Evolutionary conservation across 2,329 filamentous ascomycete species (phyloP).

Genomic region (Penicillium sp.): DNA sequence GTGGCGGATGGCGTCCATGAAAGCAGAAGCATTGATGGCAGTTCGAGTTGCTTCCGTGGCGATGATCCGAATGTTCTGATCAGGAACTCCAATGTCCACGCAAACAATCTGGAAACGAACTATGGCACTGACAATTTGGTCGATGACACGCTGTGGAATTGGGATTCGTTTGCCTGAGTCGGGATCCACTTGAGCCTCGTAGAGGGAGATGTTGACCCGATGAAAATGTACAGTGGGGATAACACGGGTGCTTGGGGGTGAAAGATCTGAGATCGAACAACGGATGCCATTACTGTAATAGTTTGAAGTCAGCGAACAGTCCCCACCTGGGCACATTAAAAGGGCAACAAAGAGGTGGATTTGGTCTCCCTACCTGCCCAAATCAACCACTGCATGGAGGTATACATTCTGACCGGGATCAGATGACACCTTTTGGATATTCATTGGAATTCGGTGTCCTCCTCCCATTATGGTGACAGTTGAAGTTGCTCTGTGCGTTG

Average conservation of each 20-base stretch:
- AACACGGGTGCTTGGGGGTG: constrained; percentile 67
- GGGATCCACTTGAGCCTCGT: constrained; percentile 63
- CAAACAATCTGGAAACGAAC: constrained; percentile 70
- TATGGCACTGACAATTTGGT: constrained; percentile 63
- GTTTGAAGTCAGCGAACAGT: neutral
- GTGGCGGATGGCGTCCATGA: constrained; percentile 62
- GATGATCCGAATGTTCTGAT: constrained; percentile 65
- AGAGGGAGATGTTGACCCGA: constrained; percentile 76
- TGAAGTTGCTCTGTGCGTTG: neutral
- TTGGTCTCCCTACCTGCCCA: constrained; percentile 36
- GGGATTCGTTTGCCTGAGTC: constrained; percentile 46
- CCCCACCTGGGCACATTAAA: too few relatives aligned
- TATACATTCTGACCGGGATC: constrained; percentile 12
- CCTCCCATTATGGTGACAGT: constrained; percentile 6
- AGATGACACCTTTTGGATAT: neutral
- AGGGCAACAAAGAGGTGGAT: neutral
- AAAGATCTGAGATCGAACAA: constrained; percentile 79
- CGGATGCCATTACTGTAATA: constrained; percentile 73
- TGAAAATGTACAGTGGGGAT: constrained; percentile 74
- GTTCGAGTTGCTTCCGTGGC: constrained; percentile 88
- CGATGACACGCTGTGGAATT: constrained; percentile 60
- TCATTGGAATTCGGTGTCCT: constrained; percentile 1
- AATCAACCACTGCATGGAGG: constrained; percentile 36
- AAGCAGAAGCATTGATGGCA: constrained; percentile 68
- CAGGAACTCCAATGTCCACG: constrained; percentile 62